These are phyloP conservation scores for Cladophialophora immunda DNA, from an alignment of 2,329 filamentous ascomycete species.

Conservation along the genomic window DNA sequence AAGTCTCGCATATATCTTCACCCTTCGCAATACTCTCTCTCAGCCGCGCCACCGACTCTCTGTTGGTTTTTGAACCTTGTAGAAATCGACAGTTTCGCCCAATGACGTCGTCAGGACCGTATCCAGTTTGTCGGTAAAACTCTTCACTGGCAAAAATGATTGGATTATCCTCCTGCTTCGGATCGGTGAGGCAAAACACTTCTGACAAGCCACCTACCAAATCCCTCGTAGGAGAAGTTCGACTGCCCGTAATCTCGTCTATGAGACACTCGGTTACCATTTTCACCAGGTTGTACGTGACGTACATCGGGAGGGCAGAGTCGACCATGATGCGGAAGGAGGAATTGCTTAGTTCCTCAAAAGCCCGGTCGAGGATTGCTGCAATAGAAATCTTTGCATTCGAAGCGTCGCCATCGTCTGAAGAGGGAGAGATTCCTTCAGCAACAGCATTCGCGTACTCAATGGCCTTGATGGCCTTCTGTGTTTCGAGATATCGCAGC, in stretches of 20 bases:
- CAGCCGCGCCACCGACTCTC: constrained; percentile 47
- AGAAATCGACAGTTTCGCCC: constrained; percentile 57
- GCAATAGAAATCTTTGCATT: constrained; percentile 38
- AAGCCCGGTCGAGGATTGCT: constrained; percentile 49
- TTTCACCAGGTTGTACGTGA: constrained; percentile 51
- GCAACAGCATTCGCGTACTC: constrained; percentile 57
- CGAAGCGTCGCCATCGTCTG: constrained; percentile 36
- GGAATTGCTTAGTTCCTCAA: constrained; percentile 46
- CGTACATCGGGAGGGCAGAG: constrained; percentile 53
- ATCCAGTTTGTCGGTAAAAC: constrained; percentile 56
- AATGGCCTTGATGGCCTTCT: constrained; percentile 53
- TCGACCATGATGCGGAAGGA: constrained; percentile 49
- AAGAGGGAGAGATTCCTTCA: constrained; percentile 43
- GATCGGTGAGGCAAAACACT: constrained; percentile 57
- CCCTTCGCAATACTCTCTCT: constrained; percentile 48
- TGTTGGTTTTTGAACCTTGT: constrained; percentile 52
- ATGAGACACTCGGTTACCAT: constrained; percentile 54
- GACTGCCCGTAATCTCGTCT: constrained; percentile 55
- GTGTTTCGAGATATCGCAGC: constrained; percentile 50
- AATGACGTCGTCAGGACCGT: constrained; percentile 53
- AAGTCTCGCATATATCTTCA: constrained; percentile 53
- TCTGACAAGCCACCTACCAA: constrained; percentile 54
- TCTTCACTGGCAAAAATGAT: constrained; percentile 57
- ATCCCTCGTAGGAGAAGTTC: constrained; percentile 50
- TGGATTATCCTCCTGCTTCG: constrained; percentile 53